These are phyloP conservation scores for Bryoerythrophyllum caledonicum DNA, from an alignment of 225 moss, liverwort and hornwort species.

Conservation along the genomic window DNA sequence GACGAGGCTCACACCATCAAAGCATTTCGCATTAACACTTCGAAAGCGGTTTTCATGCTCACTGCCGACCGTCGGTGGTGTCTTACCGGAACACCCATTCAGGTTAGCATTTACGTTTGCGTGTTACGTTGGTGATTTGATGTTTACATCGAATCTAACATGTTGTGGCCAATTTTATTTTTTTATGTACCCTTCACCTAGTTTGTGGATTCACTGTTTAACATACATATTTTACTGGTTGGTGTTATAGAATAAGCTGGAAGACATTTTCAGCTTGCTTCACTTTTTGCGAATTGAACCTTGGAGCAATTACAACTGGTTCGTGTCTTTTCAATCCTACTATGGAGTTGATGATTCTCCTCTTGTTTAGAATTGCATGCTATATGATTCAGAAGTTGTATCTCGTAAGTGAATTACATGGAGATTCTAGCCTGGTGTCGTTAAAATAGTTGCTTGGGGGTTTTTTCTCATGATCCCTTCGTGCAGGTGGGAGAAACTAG, in stretches of 20 bases:
- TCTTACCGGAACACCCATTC: constrained; percentile 90
- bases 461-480: not conserved
- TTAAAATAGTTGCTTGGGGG: not conserved
- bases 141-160: not conserved
- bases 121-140: not conserved
- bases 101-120: constrained; percentile 41
- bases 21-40: constrained; percentile 58
- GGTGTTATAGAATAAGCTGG: constrained; percentile 78
- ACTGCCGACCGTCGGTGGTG: constrained; percentile 91
- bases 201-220: not conserved
- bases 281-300: constrained; percentile 91
- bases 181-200: not conserved
- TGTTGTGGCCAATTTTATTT: not conserved
- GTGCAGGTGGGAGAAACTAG: constrained; percentile 81
- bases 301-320: constrained; percentile 91
- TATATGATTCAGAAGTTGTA: not conserved
- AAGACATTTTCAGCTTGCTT: constrained; percentile 82
- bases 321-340: constrained; percentile 17
- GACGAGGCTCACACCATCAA: constrained; percentile 94
- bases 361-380: constrained; percentile 7
- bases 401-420: not conserved
- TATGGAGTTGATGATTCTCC: not conserved
- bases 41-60: constrained; percentile 78
- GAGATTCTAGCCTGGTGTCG: not conserved
- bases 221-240: not conserved